phyloP scores from a whole-genome alignment of 2,329 filamentous ascomycete species.

The Stagonosporopsis rhizophila region DNA sequence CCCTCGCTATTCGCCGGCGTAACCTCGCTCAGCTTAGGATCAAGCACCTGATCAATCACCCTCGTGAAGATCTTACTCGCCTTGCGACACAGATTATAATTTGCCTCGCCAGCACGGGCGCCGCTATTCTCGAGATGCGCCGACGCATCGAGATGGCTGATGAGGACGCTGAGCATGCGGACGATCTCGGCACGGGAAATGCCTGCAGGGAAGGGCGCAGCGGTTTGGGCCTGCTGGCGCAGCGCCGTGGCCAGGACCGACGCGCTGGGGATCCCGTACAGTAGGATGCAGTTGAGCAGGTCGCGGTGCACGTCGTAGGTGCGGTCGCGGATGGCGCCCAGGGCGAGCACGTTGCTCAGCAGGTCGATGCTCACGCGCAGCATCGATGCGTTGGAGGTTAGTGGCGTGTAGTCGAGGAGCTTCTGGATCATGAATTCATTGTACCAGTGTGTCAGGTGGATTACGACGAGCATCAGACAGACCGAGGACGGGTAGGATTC shows the following conservation, averaged over 20 bases:
- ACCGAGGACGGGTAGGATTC: constrained; percentile 31
- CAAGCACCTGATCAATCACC: constrained; percentile 42
- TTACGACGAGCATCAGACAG: constrained; percentile 46
- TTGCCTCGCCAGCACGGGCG: constrained; percentile 42
- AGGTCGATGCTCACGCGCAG: constrained; percentile 38
- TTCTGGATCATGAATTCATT: constrained; percentile 48
- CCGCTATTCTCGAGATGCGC: constrained; percentile 39
- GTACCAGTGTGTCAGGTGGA: constrained; percentile 44
- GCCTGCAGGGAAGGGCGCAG: constrained; percentile 38
- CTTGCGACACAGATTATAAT: constrained; percentile 45
- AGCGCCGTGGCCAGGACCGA: constrained; percentile 41
- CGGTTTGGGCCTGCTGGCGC: constrained; percentile 36
- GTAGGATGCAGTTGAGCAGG: constrained; percentile 36
- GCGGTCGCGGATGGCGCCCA: constrained; percentile 40
- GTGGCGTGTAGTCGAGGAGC: constrained; percentile 36
- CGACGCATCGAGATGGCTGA: constrained; percentile 48
- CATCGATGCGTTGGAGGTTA: constrained; percentile 34
- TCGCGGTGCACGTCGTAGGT: constrained; percentile 44
- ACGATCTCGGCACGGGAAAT: constrained; percentile 46
- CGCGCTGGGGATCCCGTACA: constrained; percentile 41
- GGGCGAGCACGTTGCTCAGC: constrained; percentile 35
- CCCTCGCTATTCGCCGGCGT: constrained; percentile 23
- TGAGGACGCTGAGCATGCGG: constrained; percentile 51
- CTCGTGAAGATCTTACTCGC: constrained; percentile 38
- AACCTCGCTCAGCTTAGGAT: constrained; percentile 25